phyloP scores from a whole-genome alignment of 2,329 filamentous ascomycete species.

The Fusarium metavorans region DNA sequence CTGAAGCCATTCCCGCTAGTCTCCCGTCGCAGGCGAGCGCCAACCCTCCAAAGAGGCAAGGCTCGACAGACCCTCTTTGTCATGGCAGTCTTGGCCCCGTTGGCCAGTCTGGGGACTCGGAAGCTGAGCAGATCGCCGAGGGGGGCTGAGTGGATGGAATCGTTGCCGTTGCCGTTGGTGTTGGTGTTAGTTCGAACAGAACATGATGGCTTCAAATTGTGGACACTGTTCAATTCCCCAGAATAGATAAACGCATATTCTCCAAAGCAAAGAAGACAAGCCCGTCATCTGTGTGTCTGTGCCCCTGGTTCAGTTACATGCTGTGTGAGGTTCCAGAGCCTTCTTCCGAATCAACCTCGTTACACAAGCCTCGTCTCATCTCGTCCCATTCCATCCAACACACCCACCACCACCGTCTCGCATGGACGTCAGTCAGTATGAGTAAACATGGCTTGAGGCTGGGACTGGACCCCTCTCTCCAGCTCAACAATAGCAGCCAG shows the following conservation, averaged over 20 bases:
- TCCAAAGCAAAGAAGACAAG: not conserved
- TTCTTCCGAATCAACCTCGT: not conserved
- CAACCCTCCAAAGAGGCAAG: not conserved
- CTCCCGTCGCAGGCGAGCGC: not conserved
- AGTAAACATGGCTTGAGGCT: not conserved
- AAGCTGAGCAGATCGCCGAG: not conserved
- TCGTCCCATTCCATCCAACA: constrained; percentile 25
- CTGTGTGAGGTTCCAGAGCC: constrained; percentile 22
- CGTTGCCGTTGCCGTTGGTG: too few relatives aligned
- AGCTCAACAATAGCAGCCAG: not conserved
- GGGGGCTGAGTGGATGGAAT: not conserved
- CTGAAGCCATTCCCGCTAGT: constrained; percentile 27
- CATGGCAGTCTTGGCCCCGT: not conserved
- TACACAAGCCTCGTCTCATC: constrained; percentile 25
- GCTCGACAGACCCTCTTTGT: not conserved
- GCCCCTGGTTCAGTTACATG: constrained; percentile 7
- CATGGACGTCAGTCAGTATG: not conserved
- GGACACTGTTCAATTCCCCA: not conserved
- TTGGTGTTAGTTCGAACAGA: not conserved
- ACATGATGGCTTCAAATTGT: not conserved
- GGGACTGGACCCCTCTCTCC: not conserved
- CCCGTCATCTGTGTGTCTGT: not conserved
- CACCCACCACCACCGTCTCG: not conserved
- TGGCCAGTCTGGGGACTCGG: not conserved
- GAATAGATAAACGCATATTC: not conserved